These are phyloP conservation scores for Neopestalotiopsis sp. DNA, from an alignment of 2,329 filamentous ascomycete species.

Conservation along the genomic window DNA sequence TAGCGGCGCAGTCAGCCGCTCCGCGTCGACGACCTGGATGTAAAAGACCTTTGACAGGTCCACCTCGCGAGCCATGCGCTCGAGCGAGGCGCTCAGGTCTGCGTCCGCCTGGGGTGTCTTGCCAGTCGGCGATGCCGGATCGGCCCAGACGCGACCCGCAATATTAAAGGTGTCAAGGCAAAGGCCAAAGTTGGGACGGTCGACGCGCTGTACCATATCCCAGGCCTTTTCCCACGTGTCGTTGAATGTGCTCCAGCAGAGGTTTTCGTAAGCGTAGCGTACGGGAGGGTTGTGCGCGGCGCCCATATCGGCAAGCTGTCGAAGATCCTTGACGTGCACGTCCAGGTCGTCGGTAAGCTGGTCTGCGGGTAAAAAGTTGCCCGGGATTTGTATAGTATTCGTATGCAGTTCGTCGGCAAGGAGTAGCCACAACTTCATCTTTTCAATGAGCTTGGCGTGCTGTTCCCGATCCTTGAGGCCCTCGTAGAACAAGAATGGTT, in stretches of 20 bases:
- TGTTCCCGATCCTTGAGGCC: constrained; percentile 68
- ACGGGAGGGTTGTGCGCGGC: constrained; percentile 60
- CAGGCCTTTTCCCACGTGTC: constrained; percentile 76
- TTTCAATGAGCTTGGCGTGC: constrained; percentile 62
- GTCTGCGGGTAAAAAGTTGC: constrained; percentile 65
- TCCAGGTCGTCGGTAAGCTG: constrained; percentile 52
- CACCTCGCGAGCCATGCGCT: constrained; percentile 57
- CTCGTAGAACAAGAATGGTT: constrained; percentile 81
- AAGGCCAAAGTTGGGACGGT: constrained; percentile 75
- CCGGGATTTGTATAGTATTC: constrained; percentile 76
- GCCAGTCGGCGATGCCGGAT: constrained; percentile 62
- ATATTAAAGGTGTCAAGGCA: constrained; percentile 84
- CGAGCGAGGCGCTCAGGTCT: constrained; percentile 59
- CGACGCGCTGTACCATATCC: constrained; percentile 69
- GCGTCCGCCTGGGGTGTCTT: constrained; percentile 60
- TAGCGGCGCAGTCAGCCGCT: constrained; percentile 64
- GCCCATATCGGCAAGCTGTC: constrained; percentile 71
- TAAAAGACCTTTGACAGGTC: constrained; percentile 74
- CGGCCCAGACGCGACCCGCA: constrained; percentile 72
- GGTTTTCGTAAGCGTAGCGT: constrained; percentile 74
- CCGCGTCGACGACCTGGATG: constrained; percentile 78
- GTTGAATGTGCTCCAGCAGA: constrained; percentile 74
- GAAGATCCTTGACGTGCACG: constrained; percentile 67
- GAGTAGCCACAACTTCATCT: constrained; percentile 73
- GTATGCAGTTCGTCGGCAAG: constrained; percentile 70